phyloP scores from a whole-genome alignment of 139 green algal genomes.

The Picochlorum sp. region DNA sequence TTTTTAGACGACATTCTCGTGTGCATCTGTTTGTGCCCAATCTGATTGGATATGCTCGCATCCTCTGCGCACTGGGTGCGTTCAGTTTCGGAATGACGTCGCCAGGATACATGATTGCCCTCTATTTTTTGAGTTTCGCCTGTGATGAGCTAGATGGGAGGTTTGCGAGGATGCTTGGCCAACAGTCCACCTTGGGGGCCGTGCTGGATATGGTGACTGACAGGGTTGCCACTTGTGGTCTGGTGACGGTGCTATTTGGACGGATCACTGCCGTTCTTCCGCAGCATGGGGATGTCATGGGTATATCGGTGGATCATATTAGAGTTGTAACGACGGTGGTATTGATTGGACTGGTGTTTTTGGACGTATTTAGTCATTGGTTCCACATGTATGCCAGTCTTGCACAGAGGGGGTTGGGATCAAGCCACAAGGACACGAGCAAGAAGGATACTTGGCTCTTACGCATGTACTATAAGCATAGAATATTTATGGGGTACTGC shows the following conservation, averaged over 20 bases:
- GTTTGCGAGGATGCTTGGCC: conserved; percentile 70
- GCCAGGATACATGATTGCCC: conserved; percentile 39
- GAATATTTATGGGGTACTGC: conserved; percentile 96
- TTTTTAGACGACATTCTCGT: conserved; percentile 59
- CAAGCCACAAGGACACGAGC: conserved; percentile 72
- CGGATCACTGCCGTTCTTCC: no score
- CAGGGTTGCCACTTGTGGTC: conserved; percentile 76
- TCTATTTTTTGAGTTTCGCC: conserved; percentile 73
- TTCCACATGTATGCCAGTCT: conserved; percentile 81
- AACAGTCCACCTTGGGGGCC: conserved; percentile 77
- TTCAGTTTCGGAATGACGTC: conserved; percentile 53
- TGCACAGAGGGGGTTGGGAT: conserved; percentile 32
- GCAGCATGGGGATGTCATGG: no score
- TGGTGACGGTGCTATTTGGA: conserved; percentile 68
- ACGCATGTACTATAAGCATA: conserved; percentile 77
- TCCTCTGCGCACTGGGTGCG: conserved; percentile 53
- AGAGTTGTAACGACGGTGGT: conserved; percentile 7
- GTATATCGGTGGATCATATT: neutral
- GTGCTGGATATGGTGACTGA: conserved; percentile 98
- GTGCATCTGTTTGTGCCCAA: conserved; percentile 71
- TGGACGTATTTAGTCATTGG: conserved; percentile 95
- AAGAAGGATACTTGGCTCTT: conserved; percentile 61
- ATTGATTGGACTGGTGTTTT: conserved; percentile 60
- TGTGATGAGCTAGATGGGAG: conserved; percentile 90
- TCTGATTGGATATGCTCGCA: conserved; percentile 69